A percentile compares a stretch with the other conserved stretches of the same genome.
Conservation (phyloP, 1,284 basidiomycete genomes). For the Ceratobasidium sp. region DNA sequence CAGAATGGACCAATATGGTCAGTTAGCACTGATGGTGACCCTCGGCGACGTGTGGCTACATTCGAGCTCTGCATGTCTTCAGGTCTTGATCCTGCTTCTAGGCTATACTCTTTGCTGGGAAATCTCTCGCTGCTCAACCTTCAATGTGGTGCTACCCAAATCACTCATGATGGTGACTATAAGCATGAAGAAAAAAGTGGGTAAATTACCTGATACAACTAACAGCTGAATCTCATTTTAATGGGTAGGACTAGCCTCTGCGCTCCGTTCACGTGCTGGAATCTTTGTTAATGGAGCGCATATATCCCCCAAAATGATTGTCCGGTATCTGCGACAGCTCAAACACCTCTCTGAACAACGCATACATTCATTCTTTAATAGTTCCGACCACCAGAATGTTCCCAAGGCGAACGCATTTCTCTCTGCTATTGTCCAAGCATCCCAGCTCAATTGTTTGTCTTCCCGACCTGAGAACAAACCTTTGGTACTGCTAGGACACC, state of each 20-base stretch:
- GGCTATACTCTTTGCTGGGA: background rate
- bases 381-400: slow-evolving; percentile 8
- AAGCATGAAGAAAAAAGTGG: slow-evolving; percentile 36
- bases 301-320: slow-evolving; percentile 16
- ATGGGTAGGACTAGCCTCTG: too few relatives aligned
- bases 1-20: slow-evolving; percentile 8
- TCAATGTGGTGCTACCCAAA: background rate
- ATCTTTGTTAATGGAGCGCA: slow-evolving; percentile 13
- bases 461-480: background rate
- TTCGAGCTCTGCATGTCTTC: slow-evolving; percentile 24
- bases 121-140: slow-evolving; percentile 12
- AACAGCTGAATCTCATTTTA: too few relatives aligned
- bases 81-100: background rate
- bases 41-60: background rate
- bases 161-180: slow-evolving; percentile 30
- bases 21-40: slow-evolving; percentile 31
- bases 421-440: background rate
- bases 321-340: background rate
- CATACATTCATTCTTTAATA: slow-evolving; percentile 15
- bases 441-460: background rate
- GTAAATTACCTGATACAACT: too few relatives aligned
- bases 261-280: slow-evolving; percentile 6
- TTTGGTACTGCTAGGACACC: background rate
- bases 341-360: background rate
- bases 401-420: slow-evolving; percentile 22